Conservation (phyloP, 2,329 filamentous ascomycete species). For the Aureobasidium leucospermi region DNA sequence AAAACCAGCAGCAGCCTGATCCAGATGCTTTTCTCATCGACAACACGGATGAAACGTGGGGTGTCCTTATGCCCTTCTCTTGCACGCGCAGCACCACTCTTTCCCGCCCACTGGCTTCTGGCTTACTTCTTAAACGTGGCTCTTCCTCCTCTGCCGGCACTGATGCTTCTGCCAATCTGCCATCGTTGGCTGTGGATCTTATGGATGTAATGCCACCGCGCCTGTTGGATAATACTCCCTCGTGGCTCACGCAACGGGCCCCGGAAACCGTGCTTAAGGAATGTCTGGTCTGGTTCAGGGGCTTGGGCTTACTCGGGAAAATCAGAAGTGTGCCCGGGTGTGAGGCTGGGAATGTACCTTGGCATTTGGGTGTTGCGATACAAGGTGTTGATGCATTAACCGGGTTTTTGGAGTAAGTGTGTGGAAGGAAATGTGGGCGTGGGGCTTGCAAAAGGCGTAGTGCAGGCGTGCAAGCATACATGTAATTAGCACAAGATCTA, state of each 20-base stretch:
- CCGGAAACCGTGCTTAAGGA: conserved; percentile 61
- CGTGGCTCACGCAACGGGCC: conserved; percentile 11
- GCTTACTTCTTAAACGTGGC: conserved; percentile 37
- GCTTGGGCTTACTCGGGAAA: conserved; percentile 60
- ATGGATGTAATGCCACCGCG: conserved; percentile 16
- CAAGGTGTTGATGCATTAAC: conserved; percentile 58
- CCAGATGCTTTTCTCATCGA: conserved; percentile 65
- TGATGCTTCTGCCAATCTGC: conserved; percentile 14
- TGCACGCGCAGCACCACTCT: conserved; percentile 43
- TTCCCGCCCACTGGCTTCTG: conserved; percentile 31
- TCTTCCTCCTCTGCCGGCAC: background rate
- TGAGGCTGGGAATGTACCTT: conserved; percentile 59
- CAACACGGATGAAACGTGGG: conserved; percentile 68
- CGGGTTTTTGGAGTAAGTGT: conserved; percentile 17
- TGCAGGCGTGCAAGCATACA: no score
- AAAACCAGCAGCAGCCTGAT: conserved; percentile 41
- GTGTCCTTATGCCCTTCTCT: conserved; percentile 50
- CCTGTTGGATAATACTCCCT: conserved; percentile 8
- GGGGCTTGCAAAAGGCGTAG: no score
- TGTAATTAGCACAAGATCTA: no score
- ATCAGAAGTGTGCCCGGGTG: conserved; percentile 54
- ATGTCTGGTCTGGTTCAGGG: conserved; percentile 61
- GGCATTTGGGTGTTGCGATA: conserved; percentile 68
- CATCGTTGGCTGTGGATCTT: conserved; percentile 35
- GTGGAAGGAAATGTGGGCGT: no score